These are phyloP conservation scores for Hygrocybe coccinea DNA, from an alignment of 768 basidiomycete genomes.

Conservation along the genomic window DNA sequence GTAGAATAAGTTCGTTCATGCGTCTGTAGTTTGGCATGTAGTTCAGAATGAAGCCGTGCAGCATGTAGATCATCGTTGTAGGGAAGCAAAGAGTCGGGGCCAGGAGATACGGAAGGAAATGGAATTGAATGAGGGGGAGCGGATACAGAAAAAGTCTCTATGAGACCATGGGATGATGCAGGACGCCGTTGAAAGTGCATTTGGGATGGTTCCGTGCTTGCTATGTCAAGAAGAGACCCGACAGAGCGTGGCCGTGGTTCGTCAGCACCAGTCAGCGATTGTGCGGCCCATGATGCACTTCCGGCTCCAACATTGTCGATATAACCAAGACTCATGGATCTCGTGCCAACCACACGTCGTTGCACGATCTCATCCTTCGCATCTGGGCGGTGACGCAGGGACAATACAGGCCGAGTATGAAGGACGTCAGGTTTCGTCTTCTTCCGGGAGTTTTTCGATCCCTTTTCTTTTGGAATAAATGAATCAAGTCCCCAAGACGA, in stretches of 20 bases:
- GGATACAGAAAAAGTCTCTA: conserved; percentile 39
- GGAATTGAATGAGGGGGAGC: conserved; percentile 45
- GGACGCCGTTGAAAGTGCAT: conserved; percentile 45
- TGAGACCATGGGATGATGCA: conserved; percentile 46
- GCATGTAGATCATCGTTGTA: conserved; percentile 27
- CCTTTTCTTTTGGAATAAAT: conserved; percentile 67
- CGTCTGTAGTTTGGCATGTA: conserved; percentile 17
- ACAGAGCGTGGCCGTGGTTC: conserved; percentile 50
- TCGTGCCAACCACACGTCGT: conserved; percentile 35
- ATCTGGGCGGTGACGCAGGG: conserved; percentile 41
- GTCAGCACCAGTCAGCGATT: conserved; percentile 32
- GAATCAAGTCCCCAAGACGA: conserved; percentile 81
- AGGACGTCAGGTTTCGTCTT: conserved; percentile 33
- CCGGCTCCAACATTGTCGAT: conserved; percentile 43
- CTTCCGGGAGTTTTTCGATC: conserved; percentile 36
- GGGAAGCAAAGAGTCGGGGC: conserved; percentile 46
- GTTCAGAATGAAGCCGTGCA: conserved; percentile 12
- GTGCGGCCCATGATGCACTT: conserved; percentile 15
- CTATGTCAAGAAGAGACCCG: conserved; percentile 53
- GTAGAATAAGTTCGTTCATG: conserved; percentile 49
- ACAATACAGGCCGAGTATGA: conserved; percentile 37
- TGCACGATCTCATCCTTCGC: conserved; percentile 36
- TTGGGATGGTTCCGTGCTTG: conserved; percentile 40
- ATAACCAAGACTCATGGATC: conserved; percentile 65
- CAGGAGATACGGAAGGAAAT: conserved; percentile 55